phyloP scores from a whole-genome alignment of 371 early-diverging fungal species.

The Apophysomyces trapeziformis region DNA sequence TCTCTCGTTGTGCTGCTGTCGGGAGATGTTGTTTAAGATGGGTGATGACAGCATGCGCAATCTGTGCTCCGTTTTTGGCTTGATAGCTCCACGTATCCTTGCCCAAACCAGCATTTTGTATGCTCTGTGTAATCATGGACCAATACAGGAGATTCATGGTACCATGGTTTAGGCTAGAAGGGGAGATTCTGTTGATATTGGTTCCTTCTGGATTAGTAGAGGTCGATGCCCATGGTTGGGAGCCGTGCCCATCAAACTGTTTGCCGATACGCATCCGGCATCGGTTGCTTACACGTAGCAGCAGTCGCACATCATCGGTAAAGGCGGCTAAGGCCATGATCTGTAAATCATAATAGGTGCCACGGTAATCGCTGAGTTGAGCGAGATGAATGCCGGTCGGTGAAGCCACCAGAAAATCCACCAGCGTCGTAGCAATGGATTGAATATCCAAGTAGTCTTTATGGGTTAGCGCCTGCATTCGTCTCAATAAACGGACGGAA shows the following conservation, averaged over 20 bases:
- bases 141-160: constrained; percentile 58
- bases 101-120: constrained; percentile 45
- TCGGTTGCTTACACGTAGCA: constrained; percentile 65
- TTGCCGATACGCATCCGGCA: constrained; percentile 67
- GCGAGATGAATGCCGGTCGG: constrained; percentile 65
- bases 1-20: constrained; percentile 13
- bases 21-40: constrained; percentile 26
- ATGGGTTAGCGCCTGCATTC: constrained; percentile 60
- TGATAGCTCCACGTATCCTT: constrained; percentile 46
- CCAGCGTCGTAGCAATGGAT: constrained; percentile 55
- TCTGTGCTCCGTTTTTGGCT: constrained; percentile 29
- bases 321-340: constrained; percentile 65
- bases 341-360: constrained; percentile 67
- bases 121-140: constrained; percentile 52
- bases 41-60: constrained; percentile 33
- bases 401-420: constrained; percentile 63
- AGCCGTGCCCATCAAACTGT: constrained; percentile 42
- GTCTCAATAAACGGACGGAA: constrained; percentile 58
- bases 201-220: too few species aligned
- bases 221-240: constrained; percentile 33
- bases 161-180: constrained; percentile 29
- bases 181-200: too few species aligned
- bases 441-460: constrained; percentile 67
- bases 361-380: constrained; percentile 66
- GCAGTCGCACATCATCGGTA: constrained; percentile 65